These are phyloP conservation scores for Yarrowia keelungensis DNA, from an alignment of 805 yeast species.

Conservation along the genomic window DNA sequence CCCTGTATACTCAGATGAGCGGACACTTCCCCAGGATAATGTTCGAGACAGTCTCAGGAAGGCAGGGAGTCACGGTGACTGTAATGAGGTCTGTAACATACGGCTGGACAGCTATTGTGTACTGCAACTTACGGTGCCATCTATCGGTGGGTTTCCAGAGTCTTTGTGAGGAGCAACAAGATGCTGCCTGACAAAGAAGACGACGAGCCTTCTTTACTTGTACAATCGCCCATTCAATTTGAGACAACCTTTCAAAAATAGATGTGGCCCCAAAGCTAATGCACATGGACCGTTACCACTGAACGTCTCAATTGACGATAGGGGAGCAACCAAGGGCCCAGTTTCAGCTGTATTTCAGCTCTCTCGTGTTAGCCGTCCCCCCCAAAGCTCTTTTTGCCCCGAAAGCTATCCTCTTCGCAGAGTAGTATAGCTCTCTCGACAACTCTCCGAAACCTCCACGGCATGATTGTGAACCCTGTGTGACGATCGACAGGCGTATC, in stretches of 20 bases:
- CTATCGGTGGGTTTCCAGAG: too few relatives aligned
- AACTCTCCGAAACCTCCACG: slow-evolving; percentile 8
- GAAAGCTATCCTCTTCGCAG: neutral
- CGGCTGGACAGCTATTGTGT: too few relatives aligned
- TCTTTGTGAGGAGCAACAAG: too few relatives aligned
- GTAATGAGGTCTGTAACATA: too few relatives aligned
- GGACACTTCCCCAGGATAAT: neutral
- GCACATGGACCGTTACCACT: neutral
- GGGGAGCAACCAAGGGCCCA: neutral
- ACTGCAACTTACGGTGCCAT: too few relatives aligned
- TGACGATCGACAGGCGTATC: neutral
- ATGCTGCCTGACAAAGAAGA: too few relatives aligned
- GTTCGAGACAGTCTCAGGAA: neutral
- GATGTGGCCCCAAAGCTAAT: neutral
- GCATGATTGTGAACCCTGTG: slow-evolving; percentile 11
- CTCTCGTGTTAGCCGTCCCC: too few relatives aligned
- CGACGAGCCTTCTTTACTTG: too few relatives aligned
- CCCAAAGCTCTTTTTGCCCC: neutral
- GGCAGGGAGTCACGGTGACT: neutral
- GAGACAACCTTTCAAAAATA: too few relatives aligned
- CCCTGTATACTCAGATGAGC: neutral
- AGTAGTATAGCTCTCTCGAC: neutral
- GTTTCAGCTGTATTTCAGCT: too few relatives aligned
- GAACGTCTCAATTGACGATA: neutral
- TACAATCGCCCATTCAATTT: too few relatives aligned